Percentiles rank a stretch among this genome's conserved stretches.
Evolutionary conservation across 306 rosid species (phyloP).

Genomic region (Sindora glabra): DNA sequence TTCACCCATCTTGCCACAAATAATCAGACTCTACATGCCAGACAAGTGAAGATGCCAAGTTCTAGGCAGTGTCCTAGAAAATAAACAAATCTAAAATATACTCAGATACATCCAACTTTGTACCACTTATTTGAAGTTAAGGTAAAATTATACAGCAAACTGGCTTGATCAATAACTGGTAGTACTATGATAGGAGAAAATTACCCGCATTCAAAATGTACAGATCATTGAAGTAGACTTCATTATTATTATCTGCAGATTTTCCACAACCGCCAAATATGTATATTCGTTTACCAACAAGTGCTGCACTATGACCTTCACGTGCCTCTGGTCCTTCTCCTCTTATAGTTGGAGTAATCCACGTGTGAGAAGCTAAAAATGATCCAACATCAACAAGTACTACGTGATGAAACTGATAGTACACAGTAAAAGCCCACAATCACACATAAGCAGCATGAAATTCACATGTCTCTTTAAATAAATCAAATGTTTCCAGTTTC

Average conservation of each 20-base stretch:
- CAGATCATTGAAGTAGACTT: constrained; percentile 81
- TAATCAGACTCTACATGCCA: no score
- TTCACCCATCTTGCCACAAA: no score
- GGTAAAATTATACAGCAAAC: background rate
- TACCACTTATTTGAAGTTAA: background rate
- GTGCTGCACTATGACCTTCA: constrained; percentile 92
- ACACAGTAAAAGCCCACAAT: background rate
- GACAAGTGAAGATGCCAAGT: no score
- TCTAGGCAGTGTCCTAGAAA: background rate
- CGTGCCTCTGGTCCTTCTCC: constrained; percentile 96
- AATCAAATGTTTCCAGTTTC: background rate
- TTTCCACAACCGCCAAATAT: constrained; percentile 98
- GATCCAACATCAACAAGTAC: constrained; percentile 11
- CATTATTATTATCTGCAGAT: constrained; percentile 49
- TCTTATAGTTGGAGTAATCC: constrained; percentile 71
- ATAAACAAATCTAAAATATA: constrained; percentile 3
- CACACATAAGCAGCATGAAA: constrained; percentile 1
- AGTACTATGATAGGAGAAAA: constrained; percentile 3
- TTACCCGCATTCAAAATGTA: constrained; percentile 90
- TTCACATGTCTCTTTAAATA: background rate
- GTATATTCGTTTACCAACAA: constrained; percentile 73
- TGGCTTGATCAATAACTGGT: background rate
- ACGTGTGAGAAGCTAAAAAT: constrained; percentile 58
- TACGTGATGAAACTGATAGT: background rate
- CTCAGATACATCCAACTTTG: background rate